Percentiles rank a stretch among this genome's conserved stretches.
Conservation (phyloP, 106 monocot genomes). For the Agapanthus africanus region DNA sequence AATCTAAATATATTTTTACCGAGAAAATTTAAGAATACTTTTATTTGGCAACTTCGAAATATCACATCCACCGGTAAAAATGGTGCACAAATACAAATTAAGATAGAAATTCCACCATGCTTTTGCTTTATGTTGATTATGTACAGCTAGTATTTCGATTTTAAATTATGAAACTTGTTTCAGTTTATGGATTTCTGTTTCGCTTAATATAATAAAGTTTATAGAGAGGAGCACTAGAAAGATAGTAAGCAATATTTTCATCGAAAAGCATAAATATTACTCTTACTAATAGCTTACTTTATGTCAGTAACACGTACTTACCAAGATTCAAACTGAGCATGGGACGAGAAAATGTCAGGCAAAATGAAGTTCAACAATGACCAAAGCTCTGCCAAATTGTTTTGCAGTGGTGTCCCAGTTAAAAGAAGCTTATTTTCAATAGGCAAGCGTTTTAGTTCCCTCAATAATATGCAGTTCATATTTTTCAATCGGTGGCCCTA, state of each 20-base stretch:
- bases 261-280: background rate
- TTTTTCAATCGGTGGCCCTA: conserved; percentile 96
- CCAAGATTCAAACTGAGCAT: conserved; percentile 95
- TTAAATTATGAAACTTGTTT: background rate
- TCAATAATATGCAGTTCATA: conserved; percentile 62
- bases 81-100: no score
- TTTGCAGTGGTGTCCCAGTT: conserved; percentile 97
- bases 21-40: no score
- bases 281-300: background rate
- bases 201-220: background rate
- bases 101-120: no score
- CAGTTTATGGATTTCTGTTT: background rate
- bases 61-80: no score
- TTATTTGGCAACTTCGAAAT: no score
- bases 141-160: background rate
- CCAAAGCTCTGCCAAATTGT: conserved; percentile 95
- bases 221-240: background rate
- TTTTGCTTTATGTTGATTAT: background rate
- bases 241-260: background rate
- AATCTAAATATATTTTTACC: no score
- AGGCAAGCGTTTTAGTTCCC: conserved; percentile 59
- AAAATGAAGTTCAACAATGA: conserved; percentile 92
- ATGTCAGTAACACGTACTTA: conserved; percentile 17
- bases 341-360: conserved; percentile 91
- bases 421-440: conserved; percentile 97